Evolutionary conservation across 2,329 filamentous ascomycete genomes (phyloP), one percentile per base, ranked within the genome.

Genomic region (Raffaelea albimanens): DNA sequence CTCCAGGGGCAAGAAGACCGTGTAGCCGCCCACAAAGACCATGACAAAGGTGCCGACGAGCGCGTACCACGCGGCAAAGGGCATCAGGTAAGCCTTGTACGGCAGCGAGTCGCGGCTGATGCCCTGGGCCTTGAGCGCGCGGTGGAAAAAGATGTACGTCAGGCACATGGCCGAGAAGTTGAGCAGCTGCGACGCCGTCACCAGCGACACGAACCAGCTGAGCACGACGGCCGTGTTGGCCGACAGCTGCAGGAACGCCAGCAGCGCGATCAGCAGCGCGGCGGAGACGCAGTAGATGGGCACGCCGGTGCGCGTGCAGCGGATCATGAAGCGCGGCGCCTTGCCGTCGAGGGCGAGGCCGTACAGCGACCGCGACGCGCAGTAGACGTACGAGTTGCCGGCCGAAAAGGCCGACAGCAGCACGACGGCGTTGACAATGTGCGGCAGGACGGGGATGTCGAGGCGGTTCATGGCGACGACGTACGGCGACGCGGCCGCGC

Each of bases 361-460:
- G 52, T 79, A 76, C 3, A 82, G 64, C 36, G 78, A 74, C 40
- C 80, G 70, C 0, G 78, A 78, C 20, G 77, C 78, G 1, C 75
- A 67, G 40, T 71, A 67, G 31, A 88, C 66, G 58, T 74, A 77
- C 53, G 82, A 78, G 54, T 87, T 88, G 0, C 76, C 80, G 0
- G 83, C 73, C 0, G 82, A 87, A 64, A 78, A 82, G 0, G 82
- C 83, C 0, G 82, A 84, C 0, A 80, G 85, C 52, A 89, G 71
- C 55, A 90, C 81, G 20, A 88, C 71, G 29, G 83, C 84, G 60
- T 90, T 90, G 63, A 90, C 80, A 48, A 91, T 76, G 11, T 78
- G 79, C 0, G 83, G 82, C 8, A 90, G 74, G 4, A 74, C 81
- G 4, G 68, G 70, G 50, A 90, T 82, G 1, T 81, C 78, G 2